These are phyloP conservation scores for Rosellinia necatrix DNA, from an alignment of 2,329 filamentous ascomycete genomes.

Conservation along the genomic window DNA sequence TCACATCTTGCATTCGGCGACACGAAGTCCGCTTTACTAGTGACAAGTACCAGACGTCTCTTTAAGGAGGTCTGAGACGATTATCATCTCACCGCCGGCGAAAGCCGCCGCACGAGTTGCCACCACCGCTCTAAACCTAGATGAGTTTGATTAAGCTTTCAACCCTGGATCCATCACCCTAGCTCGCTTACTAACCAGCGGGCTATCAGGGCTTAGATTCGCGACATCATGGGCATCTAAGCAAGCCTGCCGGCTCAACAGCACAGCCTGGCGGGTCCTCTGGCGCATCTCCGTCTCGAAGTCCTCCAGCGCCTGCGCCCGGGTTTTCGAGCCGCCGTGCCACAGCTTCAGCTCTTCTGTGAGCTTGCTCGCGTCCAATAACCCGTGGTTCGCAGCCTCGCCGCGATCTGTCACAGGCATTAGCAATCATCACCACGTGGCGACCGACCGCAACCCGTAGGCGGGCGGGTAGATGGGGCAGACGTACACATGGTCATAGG, in stretches of 20 bases:
- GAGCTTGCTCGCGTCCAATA: conserved; percentile 6
- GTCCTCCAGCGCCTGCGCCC: conserved; percentile 5
- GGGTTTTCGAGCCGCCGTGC: conserved; percentile 5
- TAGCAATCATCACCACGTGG: background rate
- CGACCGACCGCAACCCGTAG: too few species aligned
- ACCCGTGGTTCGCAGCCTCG: conserved; percentile 16
- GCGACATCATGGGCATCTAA: conserved; percentile 17
- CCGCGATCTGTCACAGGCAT: conserved; percentile 4
- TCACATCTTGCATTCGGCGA: too few species aligned
- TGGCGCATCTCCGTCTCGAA: conserved; percentile 13
- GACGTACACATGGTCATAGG: conserved; percentile 21
- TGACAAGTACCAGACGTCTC: too few species aligned
- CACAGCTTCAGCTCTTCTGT: conserved; percentile 2
- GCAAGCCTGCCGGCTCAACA: conserved; percentile 19
- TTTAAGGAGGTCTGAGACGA: too few species aligned
- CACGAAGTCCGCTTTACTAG: too few species aligned
- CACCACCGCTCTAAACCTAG: too few species aligned
- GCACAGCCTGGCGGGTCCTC: conserved; percentile 2
- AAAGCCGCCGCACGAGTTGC: too few species aligned
- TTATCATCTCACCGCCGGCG: background rate
- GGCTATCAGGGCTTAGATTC: conserved; percentile 6
- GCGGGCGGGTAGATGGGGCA: too few species aligned
- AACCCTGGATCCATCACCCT: conserved; percentile 2
- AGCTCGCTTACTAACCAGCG: conserved; percentile 14
- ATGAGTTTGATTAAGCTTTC: background rate